Percentiles rank a stretch among this genome's conserved stretches.
Conservation (phyloP, 73 alveolate species). For the Stentor roeselii region DNA sequence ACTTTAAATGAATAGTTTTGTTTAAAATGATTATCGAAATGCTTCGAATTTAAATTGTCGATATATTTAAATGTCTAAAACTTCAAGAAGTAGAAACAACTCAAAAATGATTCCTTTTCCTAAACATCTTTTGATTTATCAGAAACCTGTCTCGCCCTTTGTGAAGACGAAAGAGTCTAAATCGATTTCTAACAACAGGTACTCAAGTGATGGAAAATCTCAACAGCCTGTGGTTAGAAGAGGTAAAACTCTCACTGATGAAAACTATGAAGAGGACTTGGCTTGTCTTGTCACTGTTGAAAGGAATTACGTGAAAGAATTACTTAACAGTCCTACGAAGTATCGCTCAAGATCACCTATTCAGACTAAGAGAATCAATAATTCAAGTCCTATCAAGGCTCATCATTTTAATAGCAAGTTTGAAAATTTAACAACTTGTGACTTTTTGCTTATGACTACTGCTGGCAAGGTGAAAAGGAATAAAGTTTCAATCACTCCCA, state of each 20-base stretch:
- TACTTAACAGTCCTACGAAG: background rate
- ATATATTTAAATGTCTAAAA: conserved; percentile 1
- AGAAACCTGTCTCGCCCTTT: background rate
- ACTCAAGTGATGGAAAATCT: background rate
- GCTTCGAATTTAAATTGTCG: too few species aligned
- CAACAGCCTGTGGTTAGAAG: background rate
- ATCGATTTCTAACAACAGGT: background rate
- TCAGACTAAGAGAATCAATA: too few species aligned
- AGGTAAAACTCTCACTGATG: background rate
- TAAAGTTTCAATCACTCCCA: background rate
- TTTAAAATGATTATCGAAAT: too few species aligned
- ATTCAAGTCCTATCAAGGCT: background rate
- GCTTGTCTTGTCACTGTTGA: background rate
- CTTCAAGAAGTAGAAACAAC: background rate
- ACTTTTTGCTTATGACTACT: background rate
- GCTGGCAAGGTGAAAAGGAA: background rate
- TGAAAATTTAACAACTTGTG: background rate
- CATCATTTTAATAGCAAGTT: background rate
- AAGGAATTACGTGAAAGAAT: background rate
- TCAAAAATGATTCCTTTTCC: background rate
- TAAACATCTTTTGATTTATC: background rate
- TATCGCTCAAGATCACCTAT: background rate
- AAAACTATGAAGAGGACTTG: background rate
- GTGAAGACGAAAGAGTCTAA: background rate
- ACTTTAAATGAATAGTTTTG: too few species aligned